These are phyloP conservation scores for Aspergillus flavus DNA, from an alignment of 2,329 filamentous ascomycete species.

Conservation along the genomic window DNA sequence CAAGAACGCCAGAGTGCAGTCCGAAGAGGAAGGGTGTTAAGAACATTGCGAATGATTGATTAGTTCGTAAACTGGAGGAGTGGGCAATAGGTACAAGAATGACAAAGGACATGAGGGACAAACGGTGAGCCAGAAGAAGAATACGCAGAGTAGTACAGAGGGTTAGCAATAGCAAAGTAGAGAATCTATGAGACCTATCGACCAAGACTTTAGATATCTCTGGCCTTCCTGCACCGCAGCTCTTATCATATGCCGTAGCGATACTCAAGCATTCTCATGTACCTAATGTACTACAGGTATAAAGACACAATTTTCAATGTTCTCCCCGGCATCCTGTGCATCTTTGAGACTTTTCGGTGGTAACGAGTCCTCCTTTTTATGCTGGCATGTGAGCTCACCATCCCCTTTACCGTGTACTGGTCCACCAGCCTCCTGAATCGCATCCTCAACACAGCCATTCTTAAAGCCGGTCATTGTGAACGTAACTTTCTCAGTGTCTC, in stretches of 20 bases:
- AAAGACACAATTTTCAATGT: background rate
- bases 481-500: background rate
- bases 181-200: no score
- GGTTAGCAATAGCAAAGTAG: no score
- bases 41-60: background rate
- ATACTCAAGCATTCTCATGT: background rate
- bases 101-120: background rate
- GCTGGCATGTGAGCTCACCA: background rate
- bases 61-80: background rate
- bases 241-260: background rate
- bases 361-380: background rate
- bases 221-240: no score
- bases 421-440: background rate
- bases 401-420: background rate
- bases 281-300: background rate
- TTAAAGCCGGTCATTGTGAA: background rate
- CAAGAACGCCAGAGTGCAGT: no score
- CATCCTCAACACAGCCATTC: background rate
- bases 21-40: background rate
- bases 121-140: background rate
- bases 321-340: background rate
- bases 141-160: background rate
- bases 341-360: background rate
- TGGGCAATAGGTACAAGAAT: background rate
- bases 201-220: no score